A percentile compares a stretch with the other conserved stretches of the same genome.
Conservation (phyloP, 768 basidiomycete species). For the Termitomyces sp. region DNA sequence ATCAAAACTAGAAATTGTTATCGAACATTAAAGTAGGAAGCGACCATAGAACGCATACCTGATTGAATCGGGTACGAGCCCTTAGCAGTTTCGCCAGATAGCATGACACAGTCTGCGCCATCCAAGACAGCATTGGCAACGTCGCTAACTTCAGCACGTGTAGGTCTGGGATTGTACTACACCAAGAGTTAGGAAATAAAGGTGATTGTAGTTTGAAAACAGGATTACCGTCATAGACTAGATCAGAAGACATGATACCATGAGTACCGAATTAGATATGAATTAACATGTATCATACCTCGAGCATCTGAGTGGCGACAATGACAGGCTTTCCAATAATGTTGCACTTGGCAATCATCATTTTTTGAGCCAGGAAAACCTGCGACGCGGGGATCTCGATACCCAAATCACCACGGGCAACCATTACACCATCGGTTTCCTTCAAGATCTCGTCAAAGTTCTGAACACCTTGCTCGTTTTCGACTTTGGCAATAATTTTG, state of each 20-base stretch:
- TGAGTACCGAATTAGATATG: slow-evolving; percentile 7
- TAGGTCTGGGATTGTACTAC: slow-evolving; percentile 96
- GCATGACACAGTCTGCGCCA: slow-evolving; percentile 99
- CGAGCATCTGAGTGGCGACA: slow-evolving; percentile 99
- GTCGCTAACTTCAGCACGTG: slow-evolving; percentile 98
- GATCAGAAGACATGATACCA: not conserved
- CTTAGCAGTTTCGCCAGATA: slow-evolving; percentile 99
- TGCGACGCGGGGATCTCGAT: slow-evolving; percentile 99
- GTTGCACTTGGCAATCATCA: slow-evolving; percentile 99
- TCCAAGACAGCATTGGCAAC: slow-evolving; percentile 99
- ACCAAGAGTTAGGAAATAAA: slow-evolving; percentile 7
- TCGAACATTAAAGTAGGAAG: not conserved
- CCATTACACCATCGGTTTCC: slow-evolving; percentile 98
- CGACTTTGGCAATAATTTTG: slow-evolving; percentile 99
- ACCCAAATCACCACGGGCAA: slow-evolving; percentile 97
- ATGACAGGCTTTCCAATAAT: slow-evolving; percentile 97
- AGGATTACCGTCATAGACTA: slow-evolving; percentile 86
- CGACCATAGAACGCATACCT: slow-evolving; percentile 39
- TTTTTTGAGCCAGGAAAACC: slow-evolving; percentile 99
- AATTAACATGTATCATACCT: slow-evolving; percentile 41
- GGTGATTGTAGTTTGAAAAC: not conserved
- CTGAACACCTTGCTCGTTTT: slow-evolving; percentile 97
- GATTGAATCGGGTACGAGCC: slow-evolving; percentile 95
- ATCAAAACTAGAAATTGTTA: slow-evolving; percentile 62
- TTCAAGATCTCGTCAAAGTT: slow-evolving; percentile 99